Percentiles rank a stretch among this genome's conserved stretches.
These are phyloP conservation scores for Salix arbutifolia DNA, from an alignment of 345 rosid genomes.

Conservation along the genomic window DNA sequence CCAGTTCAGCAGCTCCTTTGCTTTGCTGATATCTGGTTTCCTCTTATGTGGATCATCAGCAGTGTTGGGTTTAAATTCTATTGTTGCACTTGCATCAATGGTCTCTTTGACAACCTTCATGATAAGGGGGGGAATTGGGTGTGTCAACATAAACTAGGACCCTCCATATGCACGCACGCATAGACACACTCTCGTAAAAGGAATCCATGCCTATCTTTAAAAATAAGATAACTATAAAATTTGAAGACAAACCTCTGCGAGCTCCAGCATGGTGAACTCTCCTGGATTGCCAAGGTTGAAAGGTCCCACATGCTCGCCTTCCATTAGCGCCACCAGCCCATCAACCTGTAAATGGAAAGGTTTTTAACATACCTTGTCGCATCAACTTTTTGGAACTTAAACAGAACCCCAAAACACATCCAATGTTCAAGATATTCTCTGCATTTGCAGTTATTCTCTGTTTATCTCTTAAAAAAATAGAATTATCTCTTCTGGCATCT, in stretches of 20 bases:
- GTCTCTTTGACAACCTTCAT: constrained; percentile 80
- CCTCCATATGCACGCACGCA: not conserved
- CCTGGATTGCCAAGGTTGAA: constrained; percentile 98
- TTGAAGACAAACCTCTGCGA: constrained; percentile 71
- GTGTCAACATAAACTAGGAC: not conserved
- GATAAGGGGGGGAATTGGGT: not conserved
- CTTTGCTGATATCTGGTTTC: constrained; percentile 91
- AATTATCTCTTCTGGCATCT: not conserved
- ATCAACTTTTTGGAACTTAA: not conserved
- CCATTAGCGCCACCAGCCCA: constrained; percentile 89
- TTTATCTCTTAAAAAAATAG: not conserved
- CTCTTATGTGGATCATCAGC: constrained; percentile 96
- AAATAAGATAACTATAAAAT: not conserved
- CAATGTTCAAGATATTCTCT: not conserved
- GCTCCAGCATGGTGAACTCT: constrained; percentile 96
- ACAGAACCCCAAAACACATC: not conserved
- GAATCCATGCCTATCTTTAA: not conserved
- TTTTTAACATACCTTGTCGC: not conserved
- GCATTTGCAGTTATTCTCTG: not conserved
- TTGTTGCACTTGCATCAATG: constrained; percentile 88
- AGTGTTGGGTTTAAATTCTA: constrained; percentile 85
- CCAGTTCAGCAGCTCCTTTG: constrained; percentile 88
- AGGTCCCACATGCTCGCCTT: constrained; percentile 88
- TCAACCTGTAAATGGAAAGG: constrained; percentile 56
- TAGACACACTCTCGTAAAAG: not conserved